Percentiles rank a stretch among this genome's conserved stretches.
Conservation (phyloP, 768 basidiomycete species). For the Chalciporus chontae region DNA sequence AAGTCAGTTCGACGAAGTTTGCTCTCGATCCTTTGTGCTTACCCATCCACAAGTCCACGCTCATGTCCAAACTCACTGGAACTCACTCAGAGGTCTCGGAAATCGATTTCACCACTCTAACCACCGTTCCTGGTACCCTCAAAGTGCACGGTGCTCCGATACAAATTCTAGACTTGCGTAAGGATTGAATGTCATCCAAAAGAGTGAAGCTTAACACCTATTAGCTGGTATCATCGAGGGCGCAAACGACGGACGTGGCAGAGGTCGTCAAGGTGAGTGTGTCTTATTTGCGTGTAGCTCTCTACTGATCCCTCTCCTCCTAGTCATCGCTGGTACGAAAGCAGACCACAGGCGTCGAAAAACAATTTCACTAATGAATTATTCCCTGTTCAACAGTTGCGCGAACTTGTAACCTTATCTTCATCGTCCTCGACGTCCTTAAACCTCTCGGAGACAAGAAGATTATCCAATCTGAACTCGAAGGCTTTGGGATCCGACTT, state of each 20-base stretch:
- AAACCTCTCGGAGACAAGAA: conserved; percentile 97
- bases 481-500: conserved; percentile 96
- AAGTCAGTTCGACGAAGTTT: conserved; percentile 42
- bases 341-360: conserved; percentile 5
- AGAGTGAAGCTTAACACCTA: conserved; percentile 14
- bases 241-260: conserved; percentile 91
- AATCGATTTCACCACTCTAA: conserved; percentile 95
- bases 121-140: conserved; percentile 92
- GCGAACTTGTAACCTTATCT: conserved; percentile 96
- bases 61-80: conserved; percentile 95
- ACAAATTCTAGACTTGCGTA: conserved; percentile 90
- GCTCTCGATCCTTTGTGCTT: conserved; percentile 1
- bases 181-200: conserved; percentile 26
- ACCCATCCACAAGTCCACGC: conserved; percentile 58
- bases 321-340: conserved; percentile 73
- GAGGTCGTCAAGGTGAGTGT: conserved; percentile 85
- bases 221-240: conserved; percentile 97
- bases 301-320: conserved; percentile 5
- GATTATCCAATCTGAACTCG: conserved; percentile 87
- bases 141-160: conserved; percentile 96
- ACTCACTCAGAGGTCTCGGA: conserved; percentile 95
- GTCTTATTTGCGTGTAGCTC: conserved; percentile 14
- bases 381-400: conserved; percentile 57
- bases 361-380: conserved; percentile 1
- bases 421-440: conserved; percentile 96